phyloP scores from a whole-genome alignment of 768 basidiomycete genomes.

The Dendrothele bispora region DNA sequence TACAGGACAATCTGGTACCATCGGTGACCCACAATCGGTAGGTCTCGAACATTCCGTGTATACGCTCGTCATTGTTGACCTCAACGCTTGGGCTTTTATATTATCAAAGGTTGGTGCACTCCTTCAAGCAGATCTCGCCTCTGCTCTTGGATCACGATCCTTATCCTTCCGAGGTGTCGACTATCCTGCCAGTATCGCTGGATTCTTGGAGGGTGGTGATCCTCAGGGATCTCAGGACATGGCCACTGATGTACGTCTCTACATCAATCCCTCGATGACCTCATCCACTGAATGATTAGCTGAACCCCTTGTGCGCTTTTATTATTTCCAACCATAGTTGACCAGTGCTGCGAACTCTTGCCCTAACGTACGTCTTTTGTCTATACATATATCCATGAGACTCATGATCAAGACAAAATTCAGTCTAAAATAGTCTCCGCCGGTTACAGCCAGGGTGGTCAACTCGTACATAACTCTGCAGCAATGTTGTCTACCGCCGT shows the following conservation, averaged over 20 bases:
- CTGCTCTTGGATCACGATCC: constrained; percentile 12
- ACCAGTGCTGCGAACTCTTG: constrained; percentile 13
- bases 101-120: constrained; percentile 15
- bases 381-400: background rate
- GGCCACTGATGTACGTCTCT: constrained; percentile 14
- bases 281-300: too few species aligned
- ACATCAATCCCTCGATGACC: too few species aligned
- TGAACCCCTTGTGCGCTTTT: too few species aligned
- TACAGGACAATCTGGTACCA: constrained; percentile 17
- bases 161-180: constrained; percentile 19
- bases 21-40: constrained; percentile 14
- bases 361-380: constrained; percentile 15
- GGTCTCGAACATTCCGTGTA: background rate
- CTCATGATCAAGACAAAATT: background rate
- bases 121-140: constrained; percentile 12
- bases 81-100: too few species aligned
- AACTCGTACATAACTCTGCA: constrained; percentile 39
- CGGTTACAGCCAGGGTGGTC: constrained; percentile 25
- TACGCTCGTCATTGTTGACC: too few species aligned
- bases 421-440: constrained; percentile 16
- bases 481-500: constrained; percentile 28
- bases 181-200: constrained; percentile 16
- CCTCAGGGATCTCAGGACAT: constrained; percentile 15
- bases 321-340: background rate
- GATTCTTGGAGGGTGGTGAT: constrained; percentile 19